Percentiles rank a stretch among this genome's conserved stretches.
These are phyloP conservation scores for Jaapia argillacea DNA, from an alignment of 768 basidiomycete genomes.

Conservation along the genomic window DNA sequence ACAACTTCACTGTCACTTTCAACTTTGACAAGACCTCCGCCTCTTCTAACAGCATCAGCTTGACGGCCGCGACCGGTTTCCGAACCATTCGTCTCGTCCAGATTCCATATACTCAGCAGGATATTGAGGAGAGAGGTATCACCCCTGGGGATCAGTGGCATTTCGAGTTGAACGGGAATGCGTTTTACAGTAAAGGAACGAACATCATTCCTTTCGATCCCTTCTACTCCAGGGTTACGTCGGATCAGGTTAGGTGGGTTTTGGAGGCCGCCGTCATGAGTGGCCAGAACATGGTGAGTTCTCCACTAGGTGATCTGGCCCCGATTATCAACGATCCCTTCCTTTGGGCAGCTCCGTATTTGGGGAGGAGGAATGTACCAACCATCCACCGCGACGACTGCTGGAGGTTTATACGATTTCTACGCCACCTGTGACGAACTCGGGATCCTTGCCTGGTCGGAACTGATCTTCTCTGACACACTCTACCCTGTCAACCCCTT, in stretches of 20 bases:
- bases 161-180: slow-evolving; percentile 47
- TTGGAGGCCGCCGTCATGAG: slow-evolving; percentile 42
- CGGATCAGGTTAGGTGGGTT: slow-evolving; percentile 43
- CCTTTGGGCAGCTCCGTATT: slow-evolving; percentile 33
- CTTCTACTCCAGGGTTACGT: slow-evolving; percentile 41
- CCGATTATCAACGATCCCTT: not conserved
- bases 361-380: slow-evolving; percentile 53
- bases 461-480: slow-evolving; percentile 49
- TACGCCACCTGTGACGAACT: slow-evolving; percentile 51
- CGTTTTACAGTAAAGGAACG: slow-evolving; percentile 44
- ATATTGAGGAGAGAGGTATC: slow-evolving; percentile 35
- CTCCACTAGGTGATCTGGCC: too few species aligned
- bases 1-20: slow-evolving; percentile 37
- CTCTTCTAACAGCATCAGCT: slow-evolving; percentile 18
- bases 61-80: slow-evolving; percentile 42
- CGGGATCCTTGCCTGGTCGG: slow-evolving; percentile 52
- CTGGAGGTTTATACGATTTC: slow-evolving; percentile 38
- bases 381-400: slow-evolving; percentile 25
- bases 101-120: slow-evolving; percentile 32
- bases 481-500: slow-evolving; percentile 47
- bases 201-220: slow-evolving; percentile 56
- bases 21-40: slow-evolving; percentile 12
- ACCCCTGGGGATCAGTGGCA: slow-evolving; percentile 54
- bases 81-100: slow-evolving; percentile 48
- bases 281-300: slow-evolving; percentile 49